Evolutionary conservation across 257 asterid genomes (phyloP).

Genomic region (Datura wrightii): DNA sequence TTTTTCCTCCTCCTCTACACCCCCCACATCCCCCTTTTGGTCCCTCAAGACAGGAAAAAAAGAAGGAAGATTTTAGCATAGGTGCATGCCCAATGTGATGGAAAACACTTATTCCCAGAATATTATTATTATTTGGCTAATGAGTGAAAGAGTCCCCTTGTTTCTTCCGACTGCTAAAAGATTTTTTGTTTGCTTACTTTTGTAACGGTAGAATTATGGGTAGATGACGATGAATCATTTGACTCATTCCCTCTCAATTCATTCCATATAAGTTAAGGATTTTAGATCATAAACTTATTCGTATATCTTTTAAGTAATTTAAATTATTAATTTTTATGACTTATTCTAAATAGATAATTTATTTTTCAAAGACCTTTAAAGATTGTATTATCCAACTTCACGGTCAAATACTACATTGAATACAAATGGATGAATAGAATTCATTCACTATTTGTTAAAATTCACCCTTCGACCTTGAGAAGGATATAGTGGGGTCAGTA

Average conservation of each 20-base stretch:
- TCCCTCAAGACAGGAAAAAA: not conserved
- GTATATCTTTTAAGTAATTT: too few relatives aligned
- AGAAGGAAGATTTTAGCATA: not conserved
- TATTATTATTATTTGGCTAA: not conserved
- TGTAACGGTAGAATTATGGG: not conserved
- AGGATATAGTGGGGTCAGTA: not conserved
- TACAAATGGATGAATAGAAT: not conserved
- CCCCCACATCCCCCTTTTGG: not conserved
- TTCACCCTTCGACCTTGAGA: not conserved
- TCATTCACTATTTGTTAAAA: not conserved
- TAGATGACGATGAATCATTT: too few relatives aligned
- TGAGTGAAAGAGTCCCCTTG: not conserved
- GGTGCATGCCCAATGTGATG: slow-evolving; percentile 16
- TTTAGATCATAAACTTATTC: too few relatives aligned
- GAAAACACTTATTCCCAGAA: slow-evolving; percentile 17
- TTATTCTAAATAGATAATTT: too few relatives aligned
- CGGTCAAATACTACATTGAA: too few relatives aligned
- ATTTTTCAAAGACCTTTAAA: too few relatives aligned
- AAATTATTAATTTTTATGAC: too few relatives aligned
- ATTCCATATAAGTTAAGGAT: too few relatives aligned
- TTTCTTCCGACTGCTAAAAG: slow-evolving; percentile 3
- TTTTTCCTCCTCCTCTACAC: not conserved
- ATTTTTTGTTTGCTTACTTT: not conserved
- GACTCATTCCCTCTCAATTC: too few relatives aligned
- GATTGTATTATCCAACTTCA: too few relatives aligned